Evolutionary conservation across 2,329 filamentous ascomycete species (phyloP), one percentile per base, ranked within the genome.

Genomic region (Escovopsis sp.): DNA sequence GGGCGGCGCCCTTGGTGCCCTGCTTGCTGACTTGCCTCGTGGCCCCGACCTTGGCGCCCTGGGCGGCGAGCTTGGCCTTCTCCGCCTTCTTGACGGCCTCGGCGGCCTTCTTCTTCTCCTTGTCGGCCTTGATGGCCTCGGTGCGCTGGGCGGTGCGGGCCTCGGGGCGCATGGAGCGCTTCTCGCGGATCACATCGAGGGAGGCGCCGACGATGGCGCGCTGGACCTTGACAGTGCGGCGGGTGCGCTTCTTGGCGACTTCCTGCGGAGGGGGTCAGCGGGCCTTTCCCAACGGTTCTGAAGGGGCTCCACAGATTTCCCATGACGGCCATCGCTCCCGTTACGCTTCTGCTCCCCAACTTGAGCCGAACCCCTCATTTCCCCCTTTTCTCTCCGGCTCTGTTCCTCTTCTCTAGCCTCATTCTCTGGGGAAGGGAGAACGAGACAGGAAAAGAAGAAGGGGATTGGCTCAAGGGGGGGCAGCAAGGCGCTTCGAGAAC

Each of bases 151-250:
- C 90, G 55, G 77, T 73, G 63, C 90, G 87, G 61, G 86, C 88
- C 73, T 96, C 90, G 54, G 90, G 90, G 65, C 90, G 85, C 75
- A 85, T 79, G 55, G 75, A 66, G 60, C 90, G 87, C 71, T 85
- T 85, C 79, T 98, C 90, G 80, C 94, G 96, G 78, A 98, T 96
- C 60, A 96, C 86, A 63, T 98, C 90, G 66, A 98, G 87, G 47
- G 90, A 94, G 53, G 90, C 90, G 76, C 90, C 90, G 54, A 98
- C 90, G 66, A 98, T 93, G 62, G 81, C 88, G 74, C 90, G 87
- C 78, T 98, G 90, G 65, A 83, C 66, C 83, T 98, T 98, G 70
- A 98, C 84, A 59, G 85, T 85, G 62, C 86, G 85, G 73, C 90
- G 90, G 52, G 86, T 86, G 62, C 90, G 87, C 81, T 96, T 96